Base-by-base conservation (phyloP, 2,329 filamentous ascomycete genomes). In the Pseudogymnoascus sp. region DNA sequence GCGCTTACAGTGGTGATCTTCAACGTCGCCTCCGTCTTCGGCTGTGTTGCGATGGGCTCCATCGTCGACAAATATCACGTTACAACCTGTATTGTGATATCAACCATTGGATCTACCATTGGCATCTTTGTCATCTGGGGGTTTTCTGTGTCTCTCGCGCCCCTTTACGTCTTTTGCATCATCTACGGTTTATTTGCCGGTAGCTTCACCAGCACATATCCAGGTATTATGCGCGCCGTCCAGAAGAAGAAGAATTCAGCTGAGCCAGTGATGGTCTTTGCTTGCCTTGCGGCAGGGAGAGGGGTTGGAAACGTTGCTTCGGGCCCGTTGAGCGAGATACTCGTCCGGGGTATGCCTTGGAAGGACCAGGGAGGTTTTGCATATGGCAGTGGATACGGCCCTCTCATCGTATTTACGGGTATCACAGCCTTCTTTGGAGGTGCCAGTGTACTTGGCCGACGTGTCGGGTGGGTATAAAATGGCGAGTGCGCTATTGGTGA, bases 101-200 rank as follows among this genome's bases (percentile, higher is more conserved):
- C 78, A 0, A 76, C 77, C 1, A 41, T 80, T 6, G 75, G 75
- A 9, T 79, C 79, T 0, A 75, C 76, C 1, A 42, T 80, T 2
- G 74, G 78, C 0, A 77, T 77, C 0, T 75, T 82, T 58, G 68
- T 81, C 1, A 72, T 82, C 44, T 83, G 81, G 81, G 81, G 79
- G 5, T 65, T 81, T n/a, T 73, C 75, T 13, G 73, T 72, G 0
- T 65, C 72, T 1, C 69, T 78, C 4, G 74, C 73, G 0, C 66
- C 80, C 2, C 71, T 82, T 2, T 70, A 76, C 0, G 60, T 78
- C 1, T 83, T 82, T 68, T 74, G 78, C 1, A 69, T 80, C 4
- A 72, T 73, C 0, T 83, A 78, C 66, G 81, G 80, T 1, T 81
- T 81, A 71, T 82, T 82, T 62, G 79, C 80, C 0, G 77, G 80